These are phyloP conservation scores for Leccinum proximum DNA, from an alignment of 1,284 basidiomycete species.

Conservation along the genomic window DNA sequence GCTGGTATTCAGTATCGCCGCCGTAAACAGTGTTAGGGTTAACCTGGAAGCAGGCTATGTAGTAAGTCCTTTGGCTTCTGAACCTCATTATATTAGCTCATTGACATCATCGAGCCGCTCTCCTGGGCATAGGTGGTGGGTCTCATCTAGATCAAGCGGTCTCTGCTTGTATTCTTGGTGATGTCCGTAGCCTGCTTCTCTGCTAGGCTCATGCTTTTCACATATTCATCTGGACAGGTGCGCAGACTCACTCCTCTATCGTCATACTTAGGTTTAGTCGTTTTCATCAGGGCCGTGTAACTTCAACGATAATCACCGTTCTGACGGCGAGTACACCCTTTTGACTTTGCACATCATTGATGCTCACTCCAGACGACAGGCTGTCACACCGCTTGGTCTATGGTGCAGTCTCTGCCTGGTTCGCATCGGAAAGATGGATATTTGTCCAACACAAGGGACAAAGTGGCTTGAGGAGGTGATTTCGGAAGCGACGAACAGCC, in stretches of 20 bases:
- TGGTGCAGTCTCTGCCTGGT: constrained; percentile 73
- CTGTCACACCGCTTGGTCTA: constrained; percentile 69
- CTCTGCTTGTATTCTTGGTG: constrained; percentile 53
- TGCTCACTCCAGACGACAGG: constrained; percentile 21
- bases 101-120: constrained; percentile 44
- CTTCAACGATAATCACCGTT: constrained; percentile 69
- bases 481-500: constrained; percentile 41
- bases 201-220: constrained; percentile 50
- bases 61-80: constrained; percentile 38
- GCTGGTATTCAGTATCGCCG: constrained; percentile 57
- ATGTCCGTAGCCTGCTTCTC: constrained; percentile 58
- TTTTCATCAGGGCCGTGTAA: constrained; percentile 40
- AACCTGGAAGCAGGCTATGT: constrained; percentile 59
- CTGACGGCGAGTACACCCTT: constrained; percentile 48
- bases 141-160: constrained; percentile 57
- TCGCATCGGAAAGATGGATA: constrained; percentile 71
- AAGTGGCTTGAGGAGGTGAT: constrained; percentile 76
- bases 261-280: constrained; percentile 15
- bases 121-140: constrained; percentile 51
- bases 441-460: constrained; percentile 66
- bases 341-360: background rate
- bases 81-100: constrained; percentile 11
- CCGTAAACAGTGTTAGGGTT: constrained; percentile 55
- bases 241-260: constrained; percentile 22
- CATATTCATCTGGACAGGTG: constrained; percentile 48